Percentiles rank a stretch among this genome's conserved stretches.
phyloP scores from a whole-genome alignment of 140 eudicot genomes.

The Flaveria floridana region DNA sequence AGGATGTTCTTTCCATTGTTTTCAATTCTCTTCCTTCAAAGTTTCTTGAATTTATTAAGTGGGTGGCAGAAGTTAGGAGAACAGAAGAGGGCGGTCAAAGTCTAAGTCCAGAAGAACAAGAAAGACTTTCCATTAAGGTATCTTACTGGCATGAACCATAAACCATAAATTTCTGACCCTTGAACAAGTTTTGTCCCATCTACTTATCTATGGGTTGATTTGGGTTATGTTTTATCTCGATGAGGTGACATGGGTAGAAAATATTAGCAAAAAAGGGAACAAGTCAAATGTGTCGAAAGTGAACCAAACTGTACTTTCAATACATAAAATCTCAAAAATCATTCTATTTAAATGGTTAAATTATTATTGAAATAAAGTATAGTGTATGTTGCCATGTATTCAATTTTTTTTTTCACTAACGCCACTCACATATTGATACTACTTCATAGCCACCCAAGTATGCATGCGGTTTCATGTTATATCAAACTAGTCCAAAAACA shows the following conservation, averaged over 20 bases:
- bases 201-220: conserved; percentile 4
- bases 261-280: background rate
- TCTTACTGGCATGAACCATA: background rate
- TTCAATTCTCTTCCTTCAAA: conserved; percentile 72
- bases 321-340: background rate
- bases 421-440: background rate
- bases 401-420: background rate
- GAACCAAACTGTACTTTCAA: background rate
- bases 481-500: background rate
- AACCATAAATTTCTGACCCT: background rate
- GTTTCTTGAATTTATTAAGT: conserved; percentile 73
- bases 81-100: conserved; percentile 66
- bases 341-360: background rate
- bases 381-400: background rate
- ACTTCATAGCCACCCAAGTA: conserved; percentile 3
- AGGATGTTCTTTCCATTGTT: conserved; percentile 61
- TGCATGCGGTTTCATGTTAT: background rate
- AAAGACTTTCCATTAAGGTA: conserved; percentile 74
- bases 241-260: background rate
- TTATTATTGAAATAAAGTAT: background rate
- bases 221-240: background rate
- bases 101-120: conserved; percentile 77
- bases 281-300: background rate
- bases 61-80: conserved; percentile 95
- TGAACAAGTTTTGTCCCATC: background rate